A percentile compares a stretch with the other conserved stretches of the same genome.
These are phyloP conservation scores for Monosporascus sp. DNA, from an alignment of 2,329 filamentous ascomycete genomes.

Conservation along the genomic window DNA sequence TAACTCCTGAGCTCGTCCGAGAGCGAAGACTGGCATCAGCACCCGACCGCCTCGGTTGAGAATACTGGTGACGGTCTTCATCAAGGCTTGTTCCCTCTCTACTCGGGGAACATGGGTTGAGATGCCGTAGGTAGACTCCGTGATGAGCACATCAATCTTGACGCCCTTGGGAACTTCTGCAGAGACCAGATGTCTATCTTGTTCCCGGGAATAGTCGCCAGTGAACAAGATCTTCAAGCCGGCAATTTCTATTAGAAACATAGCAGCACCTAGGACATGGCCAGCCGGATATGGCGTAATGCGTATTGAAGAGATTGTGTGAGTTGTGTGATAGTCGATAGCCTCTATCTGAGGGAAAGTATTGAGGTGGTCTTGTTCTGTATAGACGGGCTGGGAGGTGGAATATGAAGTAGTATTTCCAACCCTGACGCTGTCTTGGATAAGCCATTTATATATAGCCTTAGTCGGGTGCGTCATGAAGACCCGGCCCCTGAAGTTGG, in stretches of 20 bases:
- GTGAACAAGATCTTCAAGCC: slow-evolving; percentile 97
- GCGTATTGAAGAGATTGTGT: slow-evolving; percentile 92
- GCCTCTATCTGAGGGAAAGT: slow-evolving; percentile 94
- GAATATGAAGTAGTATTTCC: slow-evolving; percentile 63
- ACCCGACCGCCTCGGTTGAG: slow-evolving; percentile 89
- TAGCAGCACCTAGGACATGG: slow-evolving; percentile 95
- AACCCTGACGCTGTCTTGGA: slow-evolving; percentile 92
- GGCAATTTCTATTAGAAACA: slow-evolving; percentile 97
- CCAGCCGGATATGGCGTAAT: slow-evolving; percentile 96
- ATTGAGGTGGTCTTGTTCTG: slow-evolving; percentile 88
- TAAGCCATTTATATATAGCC: slow-evolving; percentile 99
- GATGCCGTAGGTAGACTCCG: slow-evolving; percentile 94
- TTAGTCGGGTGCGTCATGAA: slow-evolving; percentile 99
- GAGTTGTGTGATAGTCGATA: slow-evolving; percentile 96
- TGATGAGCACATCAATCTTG: slow-evolving; percentile 94
- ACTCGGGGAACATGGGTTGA: slow-evolving; percentile 86
- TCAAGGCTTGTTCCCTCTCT: slow-evolving; percentile 86
- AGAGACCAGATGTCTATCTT: slow-evolving; percentile 91
- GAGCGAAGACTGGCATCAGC: slow-evolving; percentile 89
- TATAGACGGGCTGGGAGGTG: slow-evolving; percentile 76
- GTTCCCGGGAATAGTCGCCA: slow-evolving; percentile 92
- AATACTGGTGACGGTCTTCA: slow-evolving; percentile 91
- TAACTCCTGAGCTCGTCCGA: slow-evolving; percentile 89
- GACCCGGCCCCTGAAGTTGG: slow-evolving; percentile 91
- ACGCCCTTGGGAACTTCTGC: slow-evolving; percentile 83